Conservation (phyloP, 1,284 basidiomycete species). For the Boletus calvinii region DNA sequence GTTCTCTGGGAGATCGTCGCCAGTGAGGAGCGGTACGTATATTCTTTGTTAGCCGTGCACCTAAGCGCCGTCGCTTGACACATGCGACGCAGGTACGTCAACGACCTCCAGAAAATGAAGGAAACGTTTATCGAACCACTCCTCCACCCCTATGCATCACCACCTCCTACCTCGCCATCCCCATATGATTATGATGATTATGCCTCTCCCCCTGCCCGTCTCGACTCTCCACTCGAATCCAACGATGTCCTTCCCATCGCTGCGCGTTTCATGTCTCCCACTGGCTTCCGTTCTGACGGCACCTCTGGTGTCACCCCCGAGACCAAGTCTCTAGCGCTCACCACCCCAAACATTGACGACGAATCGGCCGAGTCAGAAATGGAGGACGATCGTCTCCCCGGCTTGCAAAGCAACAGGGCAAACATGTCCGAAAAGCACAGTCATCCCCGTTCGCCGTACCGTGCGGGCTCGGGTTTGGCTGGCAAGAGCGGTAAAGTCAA, state of each 20-base stretch:
- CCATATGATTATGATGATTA: slow-evolving; percentile 70
- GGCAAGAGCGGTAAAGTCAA: slow-evolving; percentile 36
- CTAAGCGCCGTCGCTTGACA: slow-evolving; percentile 17
- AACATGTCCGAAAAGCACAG: slow-evolving; percentile 52
- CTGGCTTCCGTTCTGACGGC: slow-evolving; percentile 53
- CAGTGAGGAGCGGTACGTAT: slow-evolving; percentile 86
- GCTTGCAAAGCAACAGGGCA: slow-evolving; percentile 42
- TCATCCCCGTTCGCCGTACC: slow-evolving; percentile 78
- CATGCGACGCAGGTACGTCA: slow-evolving; percentile 71
- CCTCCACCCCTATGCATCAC: slow-evolving; percentile 73
- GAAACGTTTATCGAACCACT: slow-evolving; percentile 91
- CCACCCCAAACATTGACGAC: slow-evolving; percentile 62
- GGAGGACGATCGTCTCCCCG: slow-evolving; percentile 53
- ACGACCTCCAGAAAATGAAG: slow-evolving; percentile 86
- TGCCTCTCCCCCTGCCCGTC: slow-evolving; percentile 32
- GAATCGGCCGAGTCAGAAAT: slow-evolving; percentile 72
- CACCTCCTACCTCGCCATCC: slow-evolving; percentile 45
- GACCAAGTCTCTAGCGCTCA: slow-evolving; percentile 39
- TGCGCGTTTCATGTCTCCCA: slow-evolving; percentile 83
- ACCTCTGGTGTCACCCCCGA: slow-evolving; percentile 40
- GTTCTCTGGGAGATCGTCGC: slow-evolving; percentile 98
- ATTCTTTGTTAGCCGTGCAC: slow-evolving; percentile 12
- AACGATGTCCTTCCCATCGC: slow-evolving; percentile 83
- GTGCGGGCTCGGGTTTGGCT: slow-evolving; percentile 45
- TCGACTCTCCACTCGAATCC: slow-evolving; percentile 66